Evolutionary conservation across 441 rosid genomes (phyloP).

Genomic region (Arabidopsis hybrid): DNA sequence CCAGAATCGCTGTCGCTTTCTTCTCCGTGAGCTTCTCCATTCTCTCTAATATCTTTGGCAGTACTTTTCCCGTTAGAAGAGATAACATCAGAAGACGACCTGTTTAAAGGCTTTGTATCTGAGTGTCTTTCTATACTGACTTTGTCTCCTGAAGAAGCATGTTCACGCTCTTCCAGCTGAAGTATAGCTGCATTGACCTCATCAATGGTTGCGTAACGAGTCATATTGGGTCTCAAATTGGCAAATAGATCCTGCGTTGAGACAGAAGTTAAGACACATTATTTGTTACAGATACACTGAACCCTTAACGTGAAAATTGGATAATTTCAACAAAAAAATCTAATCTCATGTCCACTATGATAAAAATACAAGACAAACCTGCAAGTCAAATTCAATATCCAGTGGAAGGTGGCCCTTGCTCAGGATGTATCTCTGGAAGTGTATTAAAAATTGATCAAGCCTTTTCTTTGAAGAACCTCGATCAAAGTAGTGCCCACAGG

Average conservation of each 20-base stretch:
- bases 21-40: slow-evolving; percentile 73
- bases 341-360: background rate
- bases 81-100: slow-evolving; percentile 46
- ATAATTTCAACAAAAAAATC: slow-evolving; percentile 14
- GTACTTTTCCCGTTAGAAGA: slow-evolving; percentile 62
- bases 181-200: slow-evolving; percentile 83
- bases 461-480: slow-evolving; percentile 98
- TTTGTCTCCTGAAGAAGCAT: slow-evolving; percentile 63
- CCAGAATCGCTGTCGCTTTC: slow-evolving; percentile 89
- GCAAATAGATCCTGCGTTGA: slow-evolving; percentile 88
- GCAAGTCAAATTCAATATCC: slow-evolving; percentile 95
- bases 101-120: slow-evolving; percentile 59
- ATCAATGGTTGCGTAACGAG: slow-evolving; percentile 73
- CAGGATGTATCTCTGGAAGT: slow-evolving; percentile 94
- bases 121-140: slow-evolving; percentile 65
- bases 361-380: slow-evolving; percentile 54
- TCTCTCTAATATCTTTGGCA: slow-evolving; percentile 67
- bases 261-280: slow-evolving; percentile 19
- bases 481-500: slow-evolving; percentile 98
- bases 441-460: slow-evolving; percentile 89
- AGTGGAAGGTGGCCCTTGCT: slow-evolving; percentile 84
- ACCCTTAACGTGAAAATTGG: slow-evolving; percentile 6
- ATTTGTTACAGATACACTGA: slow-evolving; percentile 23
- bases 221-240: slow-evolving; percentile 91
- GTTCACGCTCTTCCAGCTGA: slow-evolving; percentile 88